These are phyloP conservation scores for Penicillium polonicum DNA, from an alignment of 2,329 filamentous ascomycete species.

Conservation along the genomic window DNA sequence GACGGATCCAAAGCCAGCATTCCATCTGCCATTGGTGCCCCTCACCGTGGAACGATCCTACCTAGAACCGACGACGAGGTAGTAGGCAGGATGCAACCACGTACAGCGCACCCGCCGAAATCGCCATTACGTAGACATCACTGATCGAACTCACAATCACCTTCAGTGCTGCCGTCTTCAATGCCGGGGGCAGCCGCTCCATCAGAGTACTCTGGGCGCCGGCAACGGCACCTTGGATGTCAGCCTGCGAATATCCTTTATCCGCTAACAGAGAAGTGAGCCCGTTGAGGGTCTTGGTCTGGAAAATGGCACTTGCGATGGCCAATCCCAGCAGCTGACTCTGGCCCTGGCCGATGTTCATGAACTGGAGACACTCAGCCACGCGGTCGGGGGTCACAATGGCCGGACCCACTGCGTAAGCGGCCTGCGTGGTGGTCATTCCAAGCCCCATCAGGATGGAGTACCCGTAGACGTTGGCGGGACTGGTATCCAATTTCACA, in stretches of 20 bases:
- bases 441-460: not conserved
- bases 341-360: constrained; percentile 11
- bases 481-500: not conserved
- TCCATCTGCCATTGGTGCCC: not conserved
- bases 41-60: not conserved
- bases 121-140: not conserved
- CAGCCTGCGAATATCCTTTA: not conserved
- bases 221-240: not conserved
- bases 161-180: not conserved
- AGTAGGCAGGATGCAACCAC: not conserved
- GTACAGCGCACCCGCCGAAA: not conserved
- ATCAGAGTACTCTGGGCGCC: not conserved
- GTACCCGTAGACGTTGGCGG: not conserved
- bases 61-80: not conserved
- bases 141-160: not conserved
- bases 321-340: constrained; percentile 13
- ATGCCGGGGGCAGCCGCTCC: not conserved
- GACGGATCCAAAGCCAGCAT: not conserved
- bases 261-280: not conserved
- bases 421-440: not conserved
- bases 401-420: not conserved
- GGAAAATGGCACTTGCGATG: constrained; percentile 15
- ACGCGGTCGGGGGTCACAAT: not conserved
- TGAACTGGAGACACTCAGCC: constrained; percentile 5
- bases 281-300: not conserved